Evolutionary conservation across 2,329 filamentous ascomycete genomes (phyloP).

Genomic region (Tolypocladium ophioglossoides): DNA sequence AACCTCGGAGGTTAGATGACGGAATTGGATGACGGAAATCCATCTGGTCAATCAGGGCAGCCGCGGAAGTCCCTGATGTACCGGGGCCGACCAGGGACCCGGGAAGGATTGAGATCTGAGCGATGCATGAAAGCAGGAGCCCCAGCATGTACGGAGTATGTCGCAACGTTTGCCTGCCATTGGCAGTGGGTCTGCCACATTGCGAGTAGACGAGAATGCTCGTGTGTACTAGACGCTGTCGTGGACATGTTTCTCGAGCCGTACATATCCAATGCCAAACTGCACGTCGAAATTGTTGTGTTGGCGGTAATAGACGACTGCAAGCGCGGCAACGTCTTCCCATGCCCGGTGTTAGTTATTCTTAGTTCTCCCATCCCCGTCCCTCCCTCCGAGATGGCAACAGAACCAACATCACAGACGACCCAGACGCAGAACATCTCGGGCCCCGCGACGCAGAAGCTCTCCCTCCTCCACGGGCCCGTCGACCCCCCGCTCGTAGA

Average conservation of each 20-base stretch:
- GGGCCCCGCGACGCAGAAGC: slow-evolving; percentile 18
- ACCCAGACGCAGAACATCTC: not conserved
- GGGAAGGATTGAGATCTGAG: not conserved
- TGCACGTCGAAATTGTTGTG: not conserved
- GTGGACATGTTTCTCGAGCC: not conserved
- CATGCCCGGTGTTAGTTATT: too few species aligned
- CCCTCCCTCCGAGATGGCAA: not conserved
- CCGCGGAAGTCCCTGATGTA: not conserved
- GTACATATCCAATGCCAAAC: not conserved
- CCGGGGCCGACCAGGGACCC: not conserved
- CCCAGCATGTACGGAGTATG: too few species aligned
- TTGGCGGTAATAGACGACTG: not conserved
- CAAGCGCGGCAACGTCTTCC: not conserved
- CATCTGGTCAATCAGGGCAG: not conserved
- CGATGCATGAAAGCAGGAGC: too few species aligned
- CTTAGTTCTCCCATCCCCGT: not conserved
- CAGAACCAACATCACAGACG: not conserved
- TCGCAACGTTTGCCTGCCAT: not conserved
- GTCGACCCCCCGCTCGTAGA: slow-evolving; percentile 59
- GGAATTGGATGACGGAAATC: not conserved
- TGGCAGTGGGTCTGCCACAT: not conserved
- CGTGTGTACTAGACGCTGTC: not conserved
- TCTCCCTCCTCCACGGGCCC: slow-evolving; percentile 57
- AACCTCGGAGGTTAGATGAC: too few species aligned
- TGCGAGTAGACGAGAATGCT: not conserved